Percentiles rank a stretch among this genome's conserved stretches.
Conservation (phyloP, 768 basidiomycete genomes). For the Agaricus bisporus region DNA sequence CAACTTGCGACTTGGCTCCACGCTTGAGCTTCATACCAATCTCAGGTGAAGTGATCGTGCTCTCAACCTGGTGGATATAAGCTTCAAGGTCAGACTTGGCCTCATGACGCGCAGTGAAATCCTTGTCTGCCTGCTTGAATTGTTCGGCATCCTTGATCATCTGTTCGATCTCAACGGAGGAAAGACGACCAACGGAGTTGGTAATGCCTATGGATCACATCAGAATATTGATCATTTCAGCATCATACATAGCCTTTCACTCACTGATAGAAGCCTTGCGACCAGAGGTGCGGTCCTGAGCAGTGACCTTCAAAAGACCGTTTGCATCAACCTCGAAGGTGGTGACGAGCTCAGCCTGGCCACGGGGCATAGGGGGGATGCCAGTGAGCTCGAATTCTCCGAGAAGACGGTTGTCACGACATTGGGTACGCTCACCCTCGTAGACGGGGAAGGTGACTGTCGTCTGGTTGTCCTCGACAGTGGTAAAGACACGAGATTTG, state of each 20-base stretch:
- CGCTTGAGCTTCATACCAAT: conserved; percentile 99
- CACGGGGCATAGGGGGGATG: conserved; percentile 98
- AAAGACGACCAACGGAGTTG: conserved; percentile 98
- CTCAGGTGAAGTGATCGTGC: conserved; percentile 92
- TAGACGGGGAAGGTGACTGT: conserved; percentile 99
- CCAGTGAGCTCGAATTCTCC: conserved; percentile 99
- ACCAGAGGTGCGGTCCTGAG: conserved; percentile 96
- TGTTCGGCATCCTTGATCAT: conserved; percentile 99
- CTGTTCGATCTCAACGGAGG: conserved; percentile 96
- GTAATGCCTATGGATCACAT: conserved; percentile 64
- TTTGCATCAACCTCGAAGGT: conserved; percentile 99
- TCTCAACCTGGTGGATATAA: conserved; percentile 95
- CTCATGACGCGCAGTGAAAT: conserved; percentile 97
- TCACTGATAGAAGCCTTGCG: conserved; percentile 97
- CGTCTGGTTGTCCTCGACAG: conserved; percentile 99
- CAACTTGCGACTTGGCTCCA: conserved; percentile 89
- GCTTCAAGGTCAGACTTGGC: conserved; percentile 98
- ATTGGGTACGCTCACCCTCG: conserved; percentile 99
- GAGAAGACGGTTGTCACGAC: conserved; percentile 97
- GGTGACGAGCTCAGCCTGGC: conserved; percentile 98
- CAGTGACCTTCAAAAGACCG: conserved; percentile 98
- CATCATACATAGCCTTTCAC: conserved; percentile 20
- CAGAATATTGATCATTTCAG: not conserved
- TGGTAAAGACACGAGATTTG: conserved; percentile 98
- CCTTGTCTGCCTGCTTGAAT: conserved; percentile 94